phyloP scores from a whole-genome alignment of 2,329 filamentous ascomycete genomes.

The Colletotrichum brevisporum region DNA sequence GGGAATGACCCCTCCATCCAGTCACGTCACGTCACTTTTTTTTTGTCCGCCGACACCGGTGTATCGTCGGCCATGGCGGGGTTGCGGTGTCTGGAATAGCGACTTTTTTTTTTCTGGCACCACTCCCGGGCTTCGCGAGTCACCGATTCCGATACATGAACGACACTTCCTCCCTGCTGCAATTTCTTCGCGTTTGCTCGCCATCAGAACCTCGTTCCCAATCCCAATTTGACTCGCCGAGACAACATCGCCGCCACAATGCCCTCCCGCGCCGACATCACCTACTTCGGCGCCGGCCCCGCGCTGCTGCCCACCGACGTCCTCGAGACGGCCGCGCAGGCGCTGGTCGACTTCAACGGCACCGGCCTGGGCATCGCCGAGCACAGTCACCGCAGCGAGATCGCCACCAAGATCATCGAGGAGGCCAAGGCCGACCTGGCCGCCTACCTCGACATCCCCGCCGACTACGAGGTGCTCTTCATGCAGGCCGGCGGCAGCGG shows the following conservation, averaged over 20 bases:
- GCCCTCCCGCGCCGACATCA: conserved; percentile 81
- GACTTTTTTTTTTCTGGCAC: conserved; percentile 34
- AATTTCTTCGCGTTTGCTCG: not conserved
- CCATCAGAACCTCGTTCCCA: not conserved
- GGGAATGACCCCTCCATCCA: conserved; percentile 39
- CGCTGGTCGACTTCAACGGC: conserved; percentile 85
- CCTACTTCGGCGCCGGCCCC: conserved; percentile 92
- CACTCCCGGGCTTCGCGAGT: conserved; percentile 29
- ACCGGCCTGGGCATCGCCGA: conserved; percentile 89
- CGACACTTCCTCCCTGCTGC: not conserved
- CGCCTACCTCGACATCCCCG: conserved; percentile 83
- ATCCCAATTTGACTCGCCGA: conserved; percentile 4
- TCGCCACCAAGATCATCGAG: conserved; percentile 84
- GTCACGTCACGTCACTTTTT: conserved; percentile 36
- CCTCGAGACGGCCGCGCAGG: conserved; percentile 80
- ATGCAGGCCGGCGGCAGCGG: conserved; percentile 90
- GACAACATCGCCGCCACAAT: conserved; percentile 56
- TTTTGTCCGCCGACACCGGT: conserved; percentile 31
- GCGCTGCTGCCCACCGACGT: conserved; percentile 88
- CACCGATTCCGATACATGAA: conserved; percentile 21
- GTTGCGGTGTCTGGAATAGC: conserved; percentile 38
- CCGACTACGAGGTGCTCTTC: conserved; percentile 89
- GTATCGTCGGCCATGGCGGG: conserved; percentile 37
- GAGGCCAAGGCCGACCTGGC: conserved; percentile 82
- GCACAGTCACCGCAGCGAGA: conserved; percentile 87